phyloP scores from a whole-genome alignment of 768 basidiomycete genomes.

The Suillus spraguei region DNA sequence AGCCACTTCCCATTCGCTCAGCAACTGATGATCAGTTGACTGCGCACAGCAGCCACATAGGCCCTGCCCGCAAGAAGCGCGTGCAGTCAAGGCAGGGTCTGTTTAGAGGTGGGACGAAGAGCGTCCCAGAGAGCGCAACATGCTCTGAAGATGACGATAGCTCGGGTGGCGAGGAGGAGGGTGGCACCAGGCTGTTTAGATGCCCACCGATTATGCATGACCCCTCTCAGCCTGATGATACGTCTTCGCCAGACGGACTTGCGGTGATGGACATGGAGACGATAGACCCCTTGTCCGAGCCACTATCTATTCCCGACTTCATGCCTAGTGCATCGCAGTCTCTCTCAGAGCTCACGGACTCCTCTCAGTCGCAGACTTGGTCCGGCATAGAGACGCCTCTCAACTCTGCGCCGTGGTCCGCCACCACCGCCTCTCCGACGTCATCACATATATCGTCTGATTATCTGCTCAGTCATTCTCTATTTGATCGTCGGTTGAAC shows the following conservation, averaged over 20 bases:
- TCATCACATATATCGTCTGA: conserved; percentile 69
- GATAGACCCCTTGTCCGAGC: conserved; percentile 49
- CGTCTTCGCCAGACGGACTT: conserved; percentile 34
- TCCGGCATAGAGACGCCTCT: conserved; percentile 66
- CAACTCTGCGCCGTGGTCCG: conserved; percentile 54
- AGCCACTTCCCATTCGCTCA: conserved; percentile 40
- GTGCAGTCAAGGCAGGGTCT: conserved; percentile 69
- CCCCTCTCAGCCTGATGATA: conserved; percentile 29
- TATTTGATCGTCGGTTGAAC: conserved; percentile 50
- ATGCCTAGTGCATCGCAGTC: conserved; percentile 49
- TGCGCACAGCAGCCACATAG: conserved; percentile 47
- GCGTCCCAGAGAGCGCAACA: conserved; percentile 74
- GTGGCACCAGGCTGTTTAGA: conserved; percentile 29
- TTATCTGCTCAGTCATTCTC: conserved; percentile 54
- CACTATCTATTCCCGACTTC: conserved; percentile 53
- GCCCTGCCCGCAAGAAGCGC: conserved; percentile 64
- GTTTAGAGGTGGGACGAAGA: conserved; percentile 74
- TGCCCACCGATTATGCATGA: conserved; percentile 31
- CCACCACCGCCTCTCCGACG: conserved; percentile 59
- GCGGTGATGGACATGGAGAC: conserved; percentile 45
- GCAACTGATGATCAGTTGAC: conserved; percentile 67
- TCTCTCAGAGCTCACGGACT: conserved; percentile 53
- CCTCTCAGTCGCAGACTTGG: conserved; percentile 54
- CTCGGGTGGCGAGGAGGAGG: conserved; percentile 58
- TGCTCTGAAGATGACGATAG: conserved; percentile 80